Percentiles rank a stretch among this genome's conserved stretches.
These are phyloP conservation scores for Xerocomellus chrysenteron DNA, from an alignment of 768 basidiomycete species.

Conservation along the genomic window DNA sequence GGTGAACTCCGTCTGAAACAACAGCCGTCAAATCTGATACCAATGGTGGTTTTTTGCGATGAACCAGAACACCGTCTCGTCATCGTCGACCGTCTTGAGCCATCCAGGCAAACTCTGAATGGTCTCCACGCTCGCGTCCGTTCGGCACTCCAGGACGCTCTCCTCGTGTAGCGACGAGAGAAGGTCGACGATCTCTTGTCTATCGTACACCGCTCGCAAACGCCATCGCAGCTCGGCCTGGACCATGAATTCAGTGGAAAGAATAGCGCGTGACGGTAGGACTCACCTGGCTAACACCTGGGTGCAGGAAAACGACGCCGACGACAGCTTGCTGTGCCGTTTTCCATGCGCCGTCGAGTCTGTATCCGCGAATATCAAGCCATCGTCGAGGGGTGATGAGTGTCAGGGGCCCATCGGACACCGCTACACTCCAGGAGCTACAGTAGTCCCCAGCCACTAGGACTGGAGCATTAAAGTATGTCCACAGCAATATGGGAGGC, in stretches of 20 bases:
- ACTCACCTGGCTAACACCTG: slow-evolving; percentile 72
- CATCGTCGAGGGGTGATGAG: slow-evolving; percentile 69
- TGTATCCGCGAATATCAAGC: slow-evolving; percentile 68
- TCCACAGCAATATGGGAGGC: slow-evolving; percentile 64
- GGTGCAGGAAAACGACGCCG: slow-evolving; percentile 63
- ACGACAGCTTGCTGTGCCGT: slow-evolving; percentile 70
- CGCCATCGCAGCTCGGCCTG: slow-evolving; percentile 74
- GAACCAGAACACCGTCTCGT: slow-evolving; percentile 58
- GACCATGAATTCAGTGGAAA: slow-evolving; percentile 7
- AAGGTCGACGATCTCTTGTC: slow-evolving; percentile 69
- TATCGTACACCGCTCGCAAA: slow-evolving; percentile 68
- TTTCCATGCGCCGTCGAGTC: slow-evolving; percentile 64
- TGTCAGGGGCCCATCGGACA: slow-evolving; percentile 44
- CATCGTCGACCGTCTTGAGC: slow-evolving; percentile 44
- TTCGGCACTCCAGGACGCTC: slow-evolving; percentile 40
- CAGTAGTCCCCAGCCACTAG: slow-evolving; percentile 57
- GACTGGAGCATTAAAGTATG: slow-evolving; percentile 56
- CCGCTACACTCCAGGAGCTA: slow-evolving; percentile 54
- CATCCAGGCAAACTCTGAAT: slow-evolving; percentile 24
- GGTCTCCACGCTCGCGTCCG: slow-evolving; percentile 5
- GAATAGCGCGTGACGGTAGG: background rate
- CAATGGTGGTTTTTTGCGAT: slow-evolving; percentile 54
- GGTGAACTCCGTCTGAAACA: background rate
- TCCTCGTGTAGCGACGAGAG: slow-evolving; percentile 52
- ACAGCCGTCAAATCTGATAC: slow-evolving; percentile 52